A percentile compares a stretch with the other conserved stretches of the same genome.
Conservation (phyloP, 805 yeast genomes). For the Metschnikowia amazonensis region DNA sequence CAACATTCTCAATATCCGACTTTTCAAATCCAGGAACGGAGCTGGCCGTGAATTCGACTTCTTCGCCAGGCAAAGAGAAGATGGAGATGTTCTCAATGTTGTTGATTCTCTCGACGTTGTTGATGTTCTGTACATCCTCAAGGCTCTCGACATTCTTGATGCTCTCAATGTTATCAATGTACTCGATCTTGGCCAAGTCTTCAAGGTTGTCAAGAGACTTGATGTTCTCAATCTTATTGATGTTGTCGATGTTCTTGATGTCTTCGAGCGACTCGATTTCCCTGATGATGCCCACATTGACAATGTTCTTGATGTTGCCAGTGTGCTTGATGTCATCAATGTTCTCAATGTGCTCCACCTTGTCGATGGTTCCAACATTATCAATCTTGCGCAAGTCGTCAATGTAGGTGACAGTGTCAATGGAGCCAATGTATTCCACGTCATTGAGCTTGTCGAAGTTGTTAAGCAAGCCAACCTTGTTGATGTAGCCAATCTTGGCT, state of each 20-base stretch:
- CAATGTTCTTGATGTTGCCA: constrained; percentile 2
- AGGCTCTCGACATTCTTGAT: constrained; percentile 4
- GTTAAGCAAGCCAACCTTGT: constrained; percentile 2
- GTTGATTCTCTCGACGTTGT: constrained; percentile 3
- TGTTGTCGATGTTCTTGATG: constrained; percentile 4
- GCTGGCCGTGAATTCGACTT: not conserved
- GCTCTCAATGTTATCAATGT: constrained; percentile 3
- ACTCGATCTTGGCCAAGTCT: constrained; percentile 4
- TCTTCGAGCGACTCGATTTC: constrained; percentile 3
- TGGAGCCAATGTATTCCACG: constrained; percentile 1
- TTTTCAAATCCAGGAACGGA: not conserved
- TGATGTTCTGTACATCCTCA: constrained; percentile 2
- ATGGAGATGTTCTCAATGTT: constrained; percentile 3
- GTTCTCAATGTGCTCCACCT: constrained; percentile 5
- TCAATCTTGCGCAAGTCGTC: constrained; percentile 4
- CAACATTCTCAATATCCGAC: not conserved
- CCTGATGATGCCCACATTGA: not conserved
- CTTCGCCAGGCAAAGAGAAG: not conserved
- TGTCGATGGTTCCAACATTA: constrained; percentile 5
- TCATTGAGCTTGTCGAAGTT: constrained; percentile 3
- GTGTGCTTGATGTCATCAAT: constrained; percentile 2
- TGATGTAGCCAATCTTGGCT: constrained; percentile 5
- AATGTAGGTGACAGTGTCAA: constrained; percentile 1
- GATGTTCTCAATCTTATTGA: constrained; percentile 2
- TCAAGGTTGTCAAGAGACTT: constrained; percentile 4